A percentile compares a stretch with the other conserved stretches of the same genome.
These are phyloP conservation scores for Xanthoceras sorbifolium DNA, from an alignment of 345 rosid species.

Conservation along the genomic window DNA sequence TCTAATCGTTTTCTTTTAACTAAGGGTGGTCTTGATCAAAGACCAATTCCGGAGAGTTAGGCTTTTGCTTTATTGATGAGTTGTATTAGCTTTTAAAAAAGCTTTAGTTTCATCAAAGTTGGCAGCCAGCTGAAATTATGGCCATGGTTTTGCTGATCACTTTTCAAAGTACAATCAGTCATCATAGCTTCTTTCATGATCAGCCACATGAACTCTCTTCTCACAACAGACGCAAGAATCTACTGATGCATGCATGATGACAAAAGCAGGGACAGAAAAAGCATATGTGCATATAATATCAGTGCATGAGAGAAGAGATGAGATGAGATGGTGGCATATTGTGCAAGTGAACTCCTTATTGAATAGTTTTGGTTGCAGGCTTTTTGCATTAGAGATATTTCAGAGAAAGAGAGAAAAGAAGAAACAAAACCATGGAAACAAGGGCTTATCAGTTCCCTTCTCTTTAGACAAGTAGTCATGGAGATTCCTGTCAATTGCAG, in stretches of 20 bases:
- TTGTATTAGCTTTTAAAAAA: neutral
- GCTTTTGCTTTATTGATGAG: conserved; percentile 22
- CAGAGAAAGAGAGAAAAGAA: neutral
- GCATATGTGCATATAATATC: neutral
- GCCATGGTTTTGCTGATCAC: neutral
- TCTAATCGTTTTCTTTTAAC: neutral
- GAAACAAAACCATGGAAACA: conserved; percentile 10
- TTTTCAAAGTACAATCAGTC: neutral
- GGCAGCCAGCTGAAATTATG: neutral
- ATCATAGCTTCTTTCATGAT: neutral
- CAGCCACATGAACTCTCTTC: neutral
- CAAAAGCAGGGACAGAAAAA: neutral
- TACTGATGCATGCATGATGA: conserved; percentile 10
- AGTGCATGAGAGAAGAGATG: neutral
- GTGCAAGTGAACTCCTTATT: neutral
- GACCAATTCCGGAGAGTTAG: conserved; percentile 26
- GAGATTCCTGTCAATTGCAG: conserved; percentile 9
- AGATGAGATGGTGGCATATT: neutral
- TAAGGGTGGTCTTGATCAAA: conserved; percentile 20
- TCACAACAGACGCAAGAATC: neutral
- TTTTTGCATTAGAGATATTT: neutral
- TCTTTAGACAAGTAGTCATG: conserved; percentile 11
- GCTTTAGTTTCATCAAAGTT: conserved; percentile 16
- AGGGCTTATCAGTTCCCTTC: neutral
- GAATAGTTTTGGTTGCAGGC: neutral